These are phyloP conservation scores for Botrytis squamosa DNA, from an alignment of 2,329 filamentous ascomycete genomes.

Conservation along the genomic window DNA sequence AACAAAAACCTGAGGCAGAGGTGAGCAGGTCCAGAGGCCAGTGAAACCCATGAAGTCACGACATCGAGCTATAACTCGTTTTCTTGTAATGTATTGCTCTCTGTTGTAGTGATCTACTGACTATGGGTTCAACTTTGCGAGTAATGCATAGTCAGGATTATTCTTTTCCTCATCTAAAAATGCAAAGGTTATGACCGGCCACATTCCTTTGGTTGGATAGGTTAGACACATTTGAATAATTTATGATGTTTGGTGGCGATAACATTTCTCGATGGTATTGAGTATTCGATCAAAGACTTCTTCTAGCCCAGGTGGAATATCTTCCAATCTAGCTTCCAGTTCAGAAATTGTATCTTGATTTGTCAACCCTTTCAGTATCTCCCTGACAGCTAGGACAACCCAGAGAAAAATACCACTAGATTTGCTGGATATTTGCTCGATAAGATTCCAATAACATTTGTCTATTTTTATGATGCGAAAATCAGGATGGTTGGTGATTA, in stretches of 20 bases:
- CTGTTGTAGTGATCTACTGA: neutral
- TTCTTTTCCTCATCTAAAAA: neutral
- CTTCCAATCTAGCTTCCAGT: neutral
- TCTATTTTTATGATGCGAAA: neutral
- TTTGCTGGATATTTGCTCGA: neutral
- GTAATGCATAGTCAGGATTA: neutral
- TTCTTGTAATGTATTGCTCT: neutral
- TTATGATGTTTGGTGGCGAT: neutral
- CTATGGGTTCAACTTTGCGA: neutral
- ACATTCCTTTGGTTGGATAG: neutral
- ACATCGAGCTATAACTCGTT: neutral
- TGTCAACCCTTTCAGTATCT: neutral
- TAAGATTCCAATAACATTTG: neutral
- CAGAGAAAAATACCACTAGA: neutral
- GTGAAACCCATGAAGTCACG: neutral
- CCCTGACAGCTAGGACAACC: neutral
- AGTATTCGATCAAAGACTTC: neutral
- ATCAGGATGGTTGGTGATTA: neutral
- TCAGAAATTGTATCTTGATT: neutral
- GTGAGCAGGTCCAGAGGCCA: too few species aligned
- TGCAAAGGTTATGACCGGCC: neutral
- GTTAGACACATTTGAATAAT: neutral
- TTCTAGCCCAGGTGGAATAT: neutral
- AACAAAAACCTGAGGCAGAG: too few species aligned
- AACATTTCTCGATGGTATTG: neutral